Percentiles rank a stretch among this genome's conserved stretches.
Conservation (phyloP, 2,329 filamentous ascomycete species). For the Apiospora marii region DNA sequence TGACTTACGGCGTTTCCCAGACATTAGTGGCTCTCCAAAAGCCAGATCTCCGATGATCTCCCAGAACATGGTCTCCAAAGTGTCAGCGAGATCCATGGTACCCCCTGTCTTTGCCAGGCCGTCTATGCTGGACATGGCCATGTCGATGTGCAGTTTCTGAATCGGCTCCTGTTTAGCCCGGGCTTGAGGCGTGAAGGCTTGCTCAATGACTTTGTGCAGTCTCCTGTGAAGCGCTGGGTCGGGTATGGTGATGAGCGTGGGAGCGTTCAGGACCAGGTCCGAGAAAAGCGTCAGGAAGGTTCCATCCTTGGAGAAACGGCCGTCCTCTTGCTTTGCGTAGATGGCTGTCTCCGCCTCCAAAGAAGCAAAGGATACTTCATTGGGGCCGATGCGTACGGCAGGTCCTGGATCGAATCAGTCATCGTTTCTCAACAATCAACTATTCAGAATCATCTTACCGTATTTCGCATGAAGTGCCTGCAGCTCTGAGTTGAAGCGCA, state of each 20-base stretch:
- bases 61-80: constrained; percentile 5
- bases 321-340: constrained; percentile 10
- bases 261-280: constrained; percentile 8
- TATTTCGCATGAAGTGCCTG: not conserved
- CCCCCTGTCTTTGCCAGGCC: not conserved
- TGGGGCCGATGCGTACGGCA: not conserved
- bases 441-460: not conserved
- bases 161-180: not conserved
- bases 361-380: constrained; percentile 1
- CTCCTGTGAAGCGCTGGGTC: not conserved
- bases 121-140: constrained; percentile 6
- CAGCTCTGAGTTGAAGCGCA: not conserved
- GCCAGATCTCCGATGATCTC: constrained; percentile 3
- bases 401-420: not conserved
- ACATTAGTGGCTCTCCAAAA: not conserved
- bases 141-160: constrained; percentile 2
- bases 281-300: constrained; percentile 15
- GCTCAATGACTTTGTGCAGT: not conserved
- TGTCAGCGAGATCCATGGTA: not conserved
- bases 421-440: not conserved
- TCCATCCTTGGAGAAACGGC: constrained; percentile 1
- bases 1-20: not conserved
- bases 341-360: constrained; percentile 7
- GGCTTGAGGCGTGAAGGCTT: not conserved
- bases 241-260: not conserved